Evolutionary conservation across 2,329 filamentous ascomycete genomes (phyloP).

Genomic region (Beauveria sp.): DNA sequence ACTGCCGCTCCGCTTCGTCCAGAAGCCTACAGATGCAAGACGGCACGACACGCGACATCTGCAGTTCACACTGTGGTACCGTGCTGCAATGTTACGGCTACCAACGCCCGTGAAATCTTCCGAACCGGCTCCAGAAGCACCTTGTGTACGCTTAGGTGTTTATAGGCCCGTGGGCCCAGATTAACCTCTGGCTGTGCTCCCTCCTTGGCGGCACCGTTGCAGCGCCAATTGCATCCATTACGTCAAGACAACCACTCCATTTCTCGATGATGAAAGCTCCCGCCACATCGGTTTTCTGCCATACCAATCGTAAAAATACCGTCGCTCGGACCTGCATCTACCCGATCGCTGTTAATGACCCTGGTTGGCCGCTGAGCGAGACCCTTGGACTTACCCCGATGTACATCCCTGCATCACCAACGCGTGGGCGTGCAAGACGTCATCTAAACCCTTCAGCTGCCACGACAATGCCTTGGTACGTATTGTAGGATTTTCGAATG

Average conservation of each 20-base stretch:
- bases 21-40: too few species aligned
- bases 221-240: constrained; percentile 1
- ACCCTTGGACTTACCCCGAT: too few species aligned
- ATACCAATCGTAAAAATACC: background rate
- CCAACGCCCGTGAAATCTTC: background rate
- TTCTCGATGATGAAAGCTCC: background rate
- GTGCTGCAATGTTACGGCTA: too few species aligned
- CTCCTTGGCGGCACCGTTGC: background rate
- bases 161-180: too few species aligned
- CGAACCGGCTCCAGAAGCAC: background rate
- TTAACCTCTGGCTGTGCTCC: background rate
- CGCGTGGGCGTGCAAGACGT: too few species aligned
- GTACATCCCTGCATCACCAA: too few species aligned
- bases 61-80: too few species aligned
- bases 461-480: too few species aligned
- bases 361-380: background rate
- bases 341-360: background rate
- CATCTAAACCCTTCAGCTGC: too few species aligned
- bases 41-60: too few species aligned
- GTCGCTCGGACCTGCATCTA: background rate
- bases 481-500: too few species aligned
- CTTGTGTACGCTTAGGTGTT: background rate
- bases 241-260: background rate
- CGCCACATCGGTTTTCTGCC: background rate
- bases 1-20: too few species aligned